These are phyloP conservation scores for Nasturtium officinale DNA, from an alignment of 345 rosid species.

Conservation along the genomic window DNA sequence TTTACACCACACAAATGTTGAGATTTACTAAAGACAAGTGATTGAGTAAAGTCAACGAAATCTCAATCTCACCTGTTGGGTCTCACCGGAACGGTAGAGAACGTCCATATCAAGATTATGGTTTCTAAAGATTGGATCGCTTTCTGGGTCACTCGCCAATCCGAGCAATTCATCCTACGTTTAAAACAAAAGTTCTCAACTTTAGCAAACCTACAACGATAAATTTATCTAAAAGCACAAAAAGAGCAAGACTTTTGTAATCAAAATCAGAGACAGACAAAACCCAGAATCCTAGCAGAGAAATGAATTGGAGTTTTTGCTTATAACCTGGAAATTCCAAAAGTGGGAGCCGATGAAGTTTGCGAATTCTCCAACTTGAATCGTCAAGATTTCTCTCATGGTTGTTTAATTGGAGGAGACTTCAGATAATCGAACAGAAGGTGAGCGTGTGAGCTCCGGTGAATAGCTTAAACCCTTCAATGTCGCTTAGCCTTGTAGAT, in stretches of 20 bases:
- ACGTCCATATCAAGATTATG: constrained; percentile 69
- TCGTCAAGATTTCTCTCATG: constrained; percentile 85
- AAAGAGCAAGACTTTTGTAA: not conserved
- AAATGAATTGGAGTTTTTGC: not conserved
- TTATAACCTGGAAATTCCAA: constrained; percentile 91
- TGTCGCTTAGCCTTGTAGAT: not conserved
- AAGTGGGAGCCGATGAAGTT: constrained; percentile 96
- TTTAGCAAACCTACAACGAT: not conserved
- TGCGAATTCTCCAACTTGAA: constrained; percentile 86
- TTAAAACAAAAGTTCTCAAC: constrained; percentile 3
- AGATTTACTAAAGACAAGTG: not conserved
- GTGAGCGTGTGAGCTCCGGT: constrained; percentile 15
- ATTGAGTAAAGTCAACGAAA: constrained; percentile 28
- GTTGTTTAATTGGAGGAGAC: not conserved
- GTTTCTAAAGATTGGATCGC: constrained; percentile 66
- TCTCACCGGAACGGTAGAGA: constrained; percentile 82
- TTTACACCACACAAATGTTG: constrained; percentile 1
- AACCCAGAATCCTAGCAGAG: constrained; percentile 13
- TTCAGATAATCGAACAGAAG: not conserved
- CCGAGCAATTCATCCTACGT: constrained; percentile 91
- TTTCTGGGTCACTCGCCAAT: constrained; percentile 66
- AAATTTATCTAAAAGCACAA: not conserved
- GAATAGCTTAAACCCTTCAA: constrained; percentile 35
- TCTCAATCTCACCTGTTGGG: constrained; percentile 55
- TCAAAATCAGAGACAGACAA: not conserved